Base-by-base conservation (phyloP, 805 yeast genomes). In the Candida pseudofarinosa region DNA sequence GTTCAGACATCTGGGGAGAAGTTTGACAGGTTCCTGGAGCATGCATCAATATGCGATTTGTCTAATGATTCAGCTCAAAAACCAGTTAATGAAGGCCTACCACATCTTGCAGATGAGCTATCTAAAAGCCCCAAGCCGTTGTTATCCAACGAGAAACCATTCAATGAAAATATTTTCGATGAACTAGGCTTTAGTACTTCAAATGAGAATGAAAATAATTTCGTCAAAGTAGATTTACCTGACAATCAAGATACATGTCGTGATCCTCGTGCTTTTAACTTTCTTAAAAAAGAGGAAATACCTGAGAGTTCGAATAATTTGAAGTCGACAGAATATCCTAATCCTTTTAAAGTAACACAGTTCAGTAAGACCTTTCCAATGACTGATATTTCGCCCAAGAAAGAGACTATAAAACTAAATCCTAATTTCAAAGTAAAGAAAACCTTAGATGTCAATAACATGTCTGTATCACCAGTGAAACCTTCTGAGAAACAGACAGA, bases 71-170 rank as follows among this genome's bases (percentile, higher is more conserved):
- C 55, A 13, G 44, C 41, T 33, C 41, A 44, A 19, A 33, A 32
- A 18, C 31, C 14, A n/a, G 53, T 42, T 34, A 42, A 47, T 15
- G 43, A 37, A 3, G 48, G 50, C 6, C 45, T 68, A 36, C 71
- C 73, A 8, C 71, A 67, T 30, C 53, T 67, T 31, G 79, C 77
- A 18, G 58, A 61, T 8, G 69, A 65, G 38, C 50, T 67, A 33
- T 47, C 53, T 45, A 54, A 50, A 28, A 47, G 49, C n/a, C 71
- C 70, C 7, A 51, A 50, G 12, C 67, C 63, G 5, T 51, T 65
- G 30, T 43, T 51, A 17, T 47, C 65, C 0, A 52, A 51, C 19
- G 71, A 65, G 36, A 63, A 63, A 40, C 44, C 55, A 8, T 60
- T 65, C 41, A 52, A 54, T 37, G 67, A 61, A 33, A 47, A 49